phyloP scores from a whole-genome alignment of 257 asterid genomes.

The Solanum paucissectum region DNA sequence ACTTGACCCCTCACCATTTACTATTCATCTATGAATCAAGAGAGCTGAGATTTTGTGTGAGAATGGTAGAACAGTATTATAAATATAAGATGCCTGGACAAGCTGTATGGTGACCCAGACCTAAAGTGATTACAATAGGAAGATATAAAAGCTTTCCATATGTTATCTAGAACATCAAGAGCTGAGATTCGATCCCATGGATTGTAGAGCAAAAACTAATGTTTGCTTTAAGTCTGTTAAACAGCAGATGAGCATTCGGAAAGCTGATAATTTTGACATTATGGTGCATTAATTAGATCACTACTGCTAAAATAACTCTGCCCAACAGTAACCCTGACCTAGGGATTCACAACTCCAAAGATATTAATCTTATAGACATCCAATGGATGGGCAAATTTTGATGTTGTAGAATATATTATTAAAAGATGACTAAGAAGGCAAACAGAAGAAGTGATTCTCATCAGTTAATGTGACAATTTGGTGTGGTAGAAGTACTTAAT shows the following conservation, averaged over 20 bases:
- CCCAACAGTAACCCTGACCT: not conserved
- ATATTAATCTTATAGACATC: not conserved
- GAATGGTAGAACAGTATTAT: not conserved
- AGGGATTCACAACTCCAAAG: not conserved
- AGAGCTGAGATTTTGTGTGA: not conserved
- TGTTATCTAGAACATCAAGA: not conserved
- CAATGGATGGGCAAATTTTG: not conserved
- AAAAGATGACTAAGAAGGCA: not conserved
- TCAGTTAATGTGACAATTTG: not conserved
- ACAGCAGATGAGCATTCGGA: not conserved
- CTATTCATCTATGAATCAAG: not conserved
- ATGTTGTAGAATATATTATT: not conserved
- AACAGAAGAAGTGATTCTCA: not conserved
- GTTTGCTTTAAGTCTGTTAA: not conserved
- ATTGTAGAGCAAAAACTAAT: not conserved
- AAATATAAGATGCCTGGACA: not conserved
- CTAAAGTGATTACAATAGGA: not conserved
- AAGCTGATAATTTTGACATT: not conserved
- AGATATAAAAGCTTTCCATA: not conserved
- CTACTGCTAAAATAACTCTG: not conserved
- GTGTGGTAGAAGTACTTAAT: not conserved
- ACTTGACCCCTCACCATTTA: not conserved
- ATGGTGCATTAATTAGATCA: not conserved
- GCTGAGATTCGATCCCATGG: not conserved
- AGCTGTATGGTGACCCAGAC: not conserved